Evolutionary conservation across 78 protist genomes (phyloP), one percentile per base, ranked within the genome.

Genomic region (Dictyostelium intermedium): DNA sequence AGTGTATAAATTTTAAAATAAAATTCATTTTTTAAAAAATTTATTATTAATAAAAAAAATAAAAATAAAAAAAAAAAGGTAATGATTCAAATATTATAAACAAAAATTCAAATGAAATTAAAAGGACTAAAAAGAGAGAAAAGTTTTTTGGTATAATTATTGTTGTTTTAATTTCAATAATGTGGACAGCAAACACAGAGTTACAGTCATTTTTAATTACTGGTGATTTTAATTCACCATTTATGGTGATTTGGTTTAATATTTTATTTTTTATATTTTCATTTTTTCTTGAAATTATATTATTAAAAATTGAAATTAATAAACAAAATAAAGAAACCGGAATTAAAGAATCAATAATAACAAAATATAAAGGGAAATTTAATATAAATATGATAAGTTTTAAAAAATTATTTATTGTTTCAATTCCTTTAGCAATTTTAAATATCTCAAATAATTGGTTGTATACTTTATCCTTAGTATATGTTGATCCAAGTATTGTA

Each of bases 401-500:
- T 7, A 70, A 70, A 70, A 70, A 30, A 70, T 32, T 32, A 70
- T 32, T 32, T 30, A 32, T 70, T 25, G 6, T 70, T 2, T 32
- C 83, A 45, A 32, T 78, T 25, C 50, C 50, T 11, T 76, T 87
- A 84, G 14, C 84, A 39, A 13, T 87, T 20, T 37, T 87, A 37
- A 60, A 20, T 27, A 85, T 78, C 41, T 43, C 56, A 23, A 77
- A 39, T n/a, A 87, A 76, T 78, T 76, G 61, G 63, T 13, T 87
- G 27, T 78, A 74, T 84, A 37, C 70, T 41, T 0, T 37, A 2
- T 84, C 79, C 18, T 73, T 87, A 60, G 16, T 84, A 78, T 18
- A 77, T 20, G 43, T 66, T 25, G 92, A 87, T 25, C 84, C 79
- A 60, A 87, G 85, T 63, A 56, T 76, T 32, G 35, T 84, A 53